phyloP scores from a whole-genome alignment of 2,329 filamentous ascomycete genomes.

The Saccharata proteae region DNA sequence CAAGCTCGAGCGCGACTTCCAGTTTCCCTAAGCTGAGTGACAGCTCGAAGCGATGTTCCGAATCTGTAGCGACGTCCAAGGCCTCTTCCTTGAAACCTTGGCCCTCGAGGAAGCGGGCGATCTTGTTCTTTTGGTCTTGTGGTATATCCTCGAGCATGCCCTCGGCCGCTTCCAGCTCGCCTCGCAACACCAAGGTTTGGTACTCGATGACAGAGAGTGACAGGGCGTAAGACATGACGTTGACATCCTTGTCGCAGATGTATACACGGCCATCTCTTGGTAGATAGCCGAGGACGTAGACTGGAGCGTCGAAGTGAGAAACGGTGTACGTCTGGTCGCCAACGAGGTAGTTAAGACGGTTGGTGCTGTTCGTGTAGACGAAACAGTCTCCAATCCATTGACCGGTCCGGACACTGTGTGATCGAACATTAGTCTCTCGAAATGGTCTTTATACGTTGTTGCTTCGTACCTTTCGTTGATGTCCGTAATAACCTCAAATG shows the following conservation, averaged over 20 bases:
- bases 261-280: constrained; percentile 93
- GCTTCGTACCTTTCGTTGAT: constrained; percentile 75
- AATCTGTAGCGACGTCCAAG: constrained; percentile 83
- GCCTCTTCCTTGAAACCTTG: constrained; percentile 96
- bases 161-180: constrained; percentile 81
- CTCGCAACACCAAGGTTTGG: constrained; percentile 87
- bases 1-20: constrained; percentile 73
- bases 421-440: too few species aligned
- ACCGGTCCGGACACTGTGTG: constrained; percentile 71
- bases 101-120: constrained; percentile 91
- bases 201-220: constrained; percentile 93
- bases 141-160: constrained; percentile 78
- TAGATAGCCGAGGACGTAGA: constrained; percentile 93
- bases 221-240: constrained; percentile 77
- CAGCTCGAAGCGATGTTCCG: constrained; percentile 93
- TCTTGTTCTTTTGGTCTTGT: constrained; percentile 92
- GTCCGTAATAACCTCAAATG: constrained; percentile 92
- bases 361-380: constrained; percentile 95
- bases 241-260: constrained; percentile 89
- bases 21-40: constrained; percentile 73
- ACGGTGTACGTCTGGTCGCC: constrained; percentile 97
- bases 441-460: background rate
- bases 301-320: constrained; percentile 88
- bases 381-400: constrained; percentile 99
- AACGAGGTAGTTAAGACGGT: constrained; percentile 93